Conservation (phyloP, 805 yeast species). For the Pichia ethanolica region DNA sequence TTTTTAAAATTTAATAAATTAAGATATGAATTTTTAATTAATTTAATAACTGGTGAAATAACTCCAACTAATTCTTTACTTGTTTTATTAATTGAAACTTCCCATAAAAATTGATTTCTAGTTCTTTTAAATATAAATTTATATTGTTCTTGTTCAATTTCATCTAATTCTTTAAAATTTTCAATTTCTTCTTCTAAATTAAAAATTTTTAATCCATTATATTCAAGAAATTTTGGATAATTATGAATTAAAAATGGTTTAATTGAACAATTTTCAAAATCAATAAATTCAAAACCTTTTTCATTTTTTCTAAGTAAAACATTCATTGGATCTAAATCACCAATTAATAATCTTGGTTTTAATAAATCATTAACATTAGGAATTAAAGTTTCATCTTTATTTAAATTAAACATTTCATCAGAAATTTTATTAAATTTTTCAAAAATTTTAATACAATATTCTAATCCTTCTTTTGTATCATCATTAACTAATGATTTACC, state of each 20-base stretch:
- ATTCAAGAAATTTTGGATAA: constrained; percentile 78
- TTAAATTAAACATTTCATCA: constrained; percentile 49
- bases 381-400: constrained; percentile 37
- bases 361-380: constrained; percentile 58
- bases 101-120: constrained; percentile 88
- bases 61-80: constrained; percentile 66
- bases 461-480: constrained; percentile 36
- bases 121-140: constrained; percentile 84
- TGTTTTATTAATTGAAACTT: constrained; percentile 58
- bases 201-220: constrained; percentile 84
- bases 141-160: constrained; percentile 69
- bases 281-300: constrained; percentile 49
- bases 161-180: constrained; percentile 58
- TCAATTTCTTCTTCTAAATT: constrained; percentile 68
- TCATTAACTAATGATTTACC: constrained; percentile 38
- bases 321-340: constrained; percentile 90
- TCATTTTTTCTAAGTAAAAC: constrained; percentile 45
- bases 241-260: constrained; percentile 76
- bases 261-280: constrained; percentile 73
- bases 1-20: constrained; percentile 52
- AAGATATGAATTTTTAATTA: constrained; percentile 56
- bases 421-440: constrained; percentile 51
- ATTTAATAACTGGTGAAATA: constrained; percentile 75
- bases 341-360: constrained; percentile 65
- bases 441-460: constrained; percentile 51